Base-by-base conservation (phyloP, 2,329 filamentous ascomycete genomes). In the Fonsecaea monophora region DNA sequence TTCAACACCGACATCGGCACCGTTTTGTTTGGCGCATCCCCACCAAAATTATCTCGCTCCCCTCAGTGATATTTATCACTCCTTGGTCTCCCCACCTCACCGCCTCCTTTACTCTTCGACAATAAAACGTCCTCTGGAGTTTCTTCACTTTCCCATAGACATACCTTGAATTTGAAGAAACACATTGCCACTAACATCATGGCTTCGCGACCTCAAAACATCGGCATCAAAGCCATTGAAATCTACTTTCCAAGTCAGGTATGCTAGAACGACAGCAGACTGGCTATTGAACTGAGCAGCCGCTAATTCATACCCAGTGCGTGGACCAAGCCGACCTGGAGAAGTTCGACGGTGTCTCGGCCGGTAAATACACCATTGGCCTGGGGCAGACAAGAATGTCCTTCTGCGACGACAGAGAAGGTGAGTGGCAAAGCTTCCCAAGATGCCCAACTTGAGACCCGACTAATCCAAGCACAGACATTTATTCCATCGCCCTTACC, bases 211-310 rank as follows among this genome's bases (percentile, higher is more conserved):
- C 90, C 92, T 72, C 88, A 93, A 81, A 94, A 94, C 83, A 90
- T 95, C 81, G 92, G 92, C 86, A 93, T 95, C 79, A 94, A 95
- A 85, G 92, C 91, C 90, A 92, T 95, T 81, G 92, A 95, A 80
- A 87, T 95, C 78, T 95, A 95, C 81, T 92, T 92, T 78, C 92
- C 92, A 72, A 91, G 86, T 80, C 92, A 94, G 88, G 92, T 94
- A 82, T 71, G 88, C 82, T 10, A 48, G n/a, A 15, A 12, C 12
- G 15, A 12, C 30, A 56, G 32, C 53, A 48, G 9, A 21, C 25
- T 40, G 48, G 4, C 40, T 25, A 55, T 25, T n/a, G 42, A n/a
- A 3, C 18, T 45, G 30, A 10, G 25, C 45, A 55, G 32, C 38
- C 55, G 54, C 70, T 73, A 18, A 73, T 32, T 37, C 34, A 61